Evolutionary conservation across 148 eudicot species (phyloP).

Genomic region (Suaeda aralocaspica): DNA sequence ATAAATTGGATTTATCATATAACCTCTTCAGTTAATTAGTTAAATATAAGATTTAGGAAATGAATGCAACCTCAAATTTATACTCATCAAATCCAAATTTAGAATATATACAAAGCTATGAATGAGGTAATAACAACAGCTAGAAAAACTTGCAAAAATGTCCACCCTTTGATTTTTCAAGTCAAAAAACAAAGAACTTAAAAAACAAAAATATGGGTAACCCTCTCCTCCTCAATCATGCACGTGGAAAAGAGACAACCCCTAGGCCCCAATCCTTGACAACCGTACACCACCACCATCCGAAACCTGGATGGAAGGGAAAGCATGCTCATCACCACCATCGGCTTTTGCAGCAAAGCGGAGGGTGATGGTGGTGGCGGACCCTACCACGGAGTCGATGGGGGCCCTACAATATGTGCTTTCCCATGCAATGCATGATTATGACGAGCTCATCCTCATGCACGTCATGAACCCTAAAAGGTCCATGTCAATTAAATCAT

Average conservation of each 20-base stretch:
- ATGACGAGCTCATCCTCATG: constrained; percentile 49
- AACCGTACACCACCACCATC: not conserved
- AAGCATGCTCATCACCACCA: not conserved
- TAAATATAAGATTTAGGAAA: not conserved
- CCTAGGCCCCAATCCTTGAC: not conserved
- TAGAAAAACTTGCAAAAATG: constrained; percentile 19
- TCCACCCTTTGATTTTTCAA: constrained; percentile 6
- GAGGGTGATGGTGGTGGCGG: constrained; percentile 62
- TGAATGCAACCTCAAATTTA: not conserved
- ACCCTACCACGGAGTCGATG: constrained; percentile 51
- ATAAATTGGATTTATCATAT: no score
- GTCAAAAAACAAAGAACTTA: not conserved
- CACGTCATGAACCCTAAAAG: constrained; percentile 37
- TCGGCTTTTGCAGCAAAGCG: no score
- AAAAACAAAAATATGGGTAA: not conserved
- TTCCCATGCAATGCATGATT: constrained; percentile 46
- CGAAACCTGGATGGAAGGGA: constrained; percentile 22
- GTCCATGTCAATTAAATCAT: constrained; percentile 3
- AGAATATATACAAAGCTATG: constrained; percentile 13
- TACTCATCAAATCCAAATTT: constrained; percentile 5
- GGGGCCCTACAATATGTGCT: constrained; percentile 60
- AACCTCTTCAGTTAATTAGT: no score
- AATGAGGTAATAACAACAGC: constrained; percentile 17
- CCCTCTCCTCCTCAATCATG: constrained; percentile 19
- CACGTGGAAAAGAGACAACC: constrained; percentile 17